Conservation (phyloP, 2,329 filamentous ascomycete species). For the Fusarium bulbicola region DNA sequence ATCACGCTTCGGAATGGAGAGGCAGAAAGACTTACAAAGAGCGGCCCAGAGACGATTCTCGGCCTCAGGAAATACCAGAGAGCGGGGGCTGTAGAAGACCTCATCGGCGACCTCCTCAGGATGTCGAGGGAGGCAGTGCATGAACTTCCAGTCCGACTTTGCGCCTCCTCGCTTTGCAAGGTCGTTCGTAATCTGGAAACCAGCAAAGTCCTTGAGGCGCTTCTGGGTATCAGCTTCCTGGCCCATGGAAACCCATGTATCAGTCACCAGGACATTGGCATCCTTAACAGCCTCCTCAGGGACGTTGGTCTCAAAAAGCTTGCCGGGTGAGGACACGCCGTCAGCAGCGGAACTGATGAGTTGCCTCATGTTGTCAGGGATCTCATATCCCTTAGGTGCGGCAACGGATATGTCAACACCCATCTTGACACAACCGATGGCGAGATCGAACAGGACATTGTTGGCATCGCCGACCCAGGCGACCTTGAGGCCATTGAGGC, state of each 20-base stretch:
- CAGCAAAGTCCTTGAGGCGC: conserved; percentile 81
- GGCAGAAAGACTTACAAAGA: conserved; percentile 65
- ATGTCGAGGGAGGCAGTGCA: conserved; percentile 96
- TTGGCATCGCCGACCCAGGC: conserved; percentile 98
- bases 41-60: conserved; percentile 96
- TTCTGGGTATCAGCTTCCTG: conserved; percentile 86
- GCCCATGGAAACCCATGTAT: conserved; percentile 99
- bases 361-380: conserved; percentile 77
- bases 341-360: conserved; percentile 73
- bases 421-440: conserved; percentile 86
- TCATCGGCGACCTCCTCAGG: conserved; percentile 93
- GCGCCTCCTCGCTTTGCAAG: conserved; percentile 86
- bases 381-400: conserved; percentile 84
- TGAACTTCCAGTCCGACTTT: conserved; percentile 92
- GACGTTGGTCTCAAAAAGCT: conserved; percentile 76
- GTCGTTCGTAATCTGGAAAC: conserved; percentile 91
- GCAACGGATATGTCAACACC: conserved; percentile 89
- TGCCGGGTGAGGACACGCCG: conserved; percentile 67
- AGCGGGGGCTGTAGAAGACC: conserved; percentile 88
- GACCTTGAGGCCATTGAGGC: conserved; percentile 84
- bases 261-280: conserved; percentile 91
- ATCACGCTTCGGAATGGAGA: not conserved
- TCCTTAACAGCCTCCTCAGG: conserved; percentile 87
- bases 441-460: conserved; percentile 94
- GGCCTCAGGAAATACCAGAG: conserved; percentile 90